Percentiles rank a stretch among this genome's conserved stretches.
Conservation (phyloP, 176 grass and related monocot species). For the Pontederia paniculata region DNA sequence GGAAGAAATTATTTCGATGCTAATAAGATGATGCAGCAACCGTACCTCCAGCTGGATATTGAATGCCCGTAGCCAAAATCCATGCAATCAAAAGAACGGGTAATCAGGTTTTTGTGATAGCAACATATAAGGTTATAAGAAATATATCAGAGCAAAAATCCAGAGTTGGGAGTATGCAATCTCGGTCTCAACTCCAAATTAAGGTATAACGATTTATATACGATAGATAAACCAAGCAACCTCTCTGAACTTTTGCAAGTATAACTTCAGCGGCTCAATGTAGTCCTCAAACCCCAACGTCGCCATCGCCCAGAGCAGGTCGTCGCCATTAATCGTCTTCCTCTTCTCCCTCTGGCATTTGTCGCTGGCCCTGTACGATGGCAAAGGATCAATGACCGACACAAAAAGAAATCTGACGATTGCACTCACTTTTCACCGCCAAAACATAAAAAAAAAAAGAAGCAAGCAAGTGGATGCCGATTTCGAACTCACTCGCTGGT, state of each 20-base stretch:
- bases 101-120: too few species aligned
- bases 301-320: constrained; percentile 11
- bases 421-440: background rate
- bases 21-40: too few species aligned
- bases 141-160: too few species aligned
- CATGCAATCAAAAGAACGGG: too few species aligned
- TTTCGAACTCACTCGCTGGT: constrained; percentile 72
- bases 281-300: constrained; percentile 5
- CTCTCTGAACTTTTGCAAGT: constrained; percentile 1
- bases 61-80: too few species aligned
- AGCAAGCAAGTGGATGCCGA: background rate
- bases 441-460: background rate
- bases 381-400: too few species aligned
- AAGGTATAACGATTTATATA: background rate
- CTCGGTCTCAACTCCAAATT: background rate
- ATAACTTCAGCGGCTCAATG: constrained; percentile 10
- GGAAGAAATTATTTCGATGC: too few species aligned
- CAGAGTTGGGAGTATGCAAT: background rate
- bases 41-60: too few species aligned
- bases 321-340: constrained; percentile 11
- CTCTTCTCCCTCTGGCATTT: constrained; percentile 8
- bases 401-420: too few species aligned
- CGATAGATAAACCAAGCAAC: background rate
- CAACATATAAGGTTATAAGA: too few species aligned
- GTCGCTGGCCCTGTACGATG: background rate